Conservation (phyloP, 164 flowering plant genomes). For the Paratinospora sagittata region DNA sequence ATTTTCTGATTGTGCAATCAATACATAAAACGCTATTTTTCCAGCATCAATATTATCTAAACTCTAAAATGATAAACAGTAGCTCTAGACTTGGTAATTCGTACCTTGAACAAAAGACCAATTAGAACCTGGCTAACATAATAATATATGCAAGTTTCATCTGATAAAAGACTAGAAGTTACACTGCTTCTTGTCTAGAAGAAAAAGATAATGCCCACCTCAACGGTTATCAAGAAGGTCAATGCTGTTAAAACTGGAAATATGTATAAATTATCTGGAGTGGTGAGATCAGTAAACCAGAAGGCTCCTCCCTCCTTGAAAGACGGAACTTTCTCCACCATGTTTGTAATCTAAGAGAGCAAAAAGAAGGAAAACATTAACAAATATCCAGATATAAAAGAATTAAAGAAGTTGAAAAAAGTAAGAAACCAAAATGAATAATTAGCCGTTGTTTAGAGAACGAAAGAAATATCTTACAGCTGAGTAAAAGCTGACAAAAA, state of each 20-base stretch:
- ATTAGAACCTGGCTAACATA: too few species aligned
- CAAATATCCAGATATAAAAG: background rate
- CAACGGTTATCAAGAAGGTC: constrained; percentile 70
- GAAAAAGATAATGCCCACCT: constrained; percentile 32
- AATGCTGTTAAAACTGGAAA: constrained; percentile 66
- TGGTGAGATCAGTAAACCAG: constrained; percentile 84
- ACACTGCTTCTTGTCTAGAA: too few species aligned
- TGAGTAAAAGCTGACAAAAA: constrained; percentile 72
- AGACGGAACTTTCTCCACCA: constrained; percentile 90
- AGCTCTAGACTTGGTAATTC: too few species aligned
- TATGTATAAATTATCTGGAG: constrained; percentile 66
- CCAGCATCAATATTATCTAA: too few species aligned
- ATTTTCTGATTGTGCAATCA: too few species aligned
- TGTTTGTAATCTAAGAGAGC: constrained; percentile 52
- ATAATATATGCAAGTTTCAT: too few species aligned
- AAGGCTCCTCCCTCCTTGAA: constrained; percentile 73
- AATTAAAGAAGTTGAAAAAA: background rate
- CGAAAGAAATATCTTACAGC: constrained; percentile 53
- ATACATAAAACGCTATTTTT: too few species aligned
- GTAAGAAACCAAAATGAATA: background rate
- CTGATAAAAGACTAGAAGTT: too few species aligned
- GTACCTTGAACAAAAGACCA: too few species aligned
- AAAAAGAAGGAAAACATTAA: background rate
- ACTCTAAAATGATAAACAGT: too few species aligned
- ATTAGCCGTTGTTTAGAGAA: background rate